Evolutionary conservation across 2,329 filamentous ascomycete species (phyloP).

Genomic region (Microcyclospora tardicrescens): DNA sequence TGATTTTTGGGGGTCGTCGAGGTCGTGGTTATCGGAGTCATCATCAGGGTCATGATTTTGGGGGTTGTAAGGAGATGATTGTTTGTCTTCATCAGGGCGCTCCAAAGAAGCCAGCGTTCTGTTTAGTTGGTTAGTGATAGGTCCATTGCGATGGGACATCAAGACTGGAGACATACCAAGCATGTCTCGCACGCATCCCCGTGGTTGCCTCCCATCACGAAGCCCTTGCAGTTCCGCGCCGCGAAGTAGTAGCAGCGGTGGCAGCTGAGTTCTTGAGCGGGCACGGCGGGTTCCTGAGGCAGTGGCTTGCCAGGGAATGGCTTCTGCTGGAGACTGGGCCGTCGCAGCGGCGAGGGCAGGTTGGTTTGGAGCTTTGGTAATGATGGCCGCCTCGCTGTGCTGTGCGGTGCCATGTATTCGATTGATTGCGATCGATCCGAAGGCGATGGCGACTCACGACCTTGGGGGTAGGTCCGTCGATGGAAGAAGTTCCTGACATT

Average conservation of each 20-base stretch:
- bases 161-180: conserved; percentile 5
- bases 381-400: conserved; percentile 10
- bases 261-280: conserved; percentile 18
- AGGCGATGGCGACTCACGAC: too few species aligned
- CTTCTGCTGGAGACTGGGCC: conserved; percentile 7
- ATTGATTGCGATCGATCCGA: too few species aligned
- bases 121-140: neutral
- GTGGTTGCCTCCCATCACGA: conserved; percentile 20
- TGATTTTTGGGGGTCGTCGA: too few species aligned
- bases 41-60: too few species aligned
- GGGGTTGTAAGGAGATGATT: neutral
- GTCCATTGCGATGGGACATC: neutral
- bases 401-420: neutral
- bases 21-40: too few species aligned
- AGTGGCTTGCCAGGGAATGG: conserved; percentile 10
- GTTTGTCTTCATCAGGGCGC: conserved; percentile 3
- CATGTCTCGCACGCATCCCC: conserved; percentile 23
- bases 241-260: conserved; percentile 25
- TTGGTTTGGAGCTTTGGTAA: conserved; percentile 14
- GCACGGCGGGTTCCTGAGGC: neutral
- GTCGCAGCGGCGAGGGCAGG: conserved; percentile 12
- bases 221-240: conserved; percentile 24
- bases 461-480: conserved; percentile 15
- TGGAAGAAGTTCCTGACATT: conserved; percentile 12
- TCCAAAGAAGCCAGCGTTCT: conserved; percentile 22